Percentiles rank a stretch among this genome's conserved stretches.
Evolutionary conservation across 306 rosid species (phyloP).

Genomic region (Cucurbita pepo): DNA sequence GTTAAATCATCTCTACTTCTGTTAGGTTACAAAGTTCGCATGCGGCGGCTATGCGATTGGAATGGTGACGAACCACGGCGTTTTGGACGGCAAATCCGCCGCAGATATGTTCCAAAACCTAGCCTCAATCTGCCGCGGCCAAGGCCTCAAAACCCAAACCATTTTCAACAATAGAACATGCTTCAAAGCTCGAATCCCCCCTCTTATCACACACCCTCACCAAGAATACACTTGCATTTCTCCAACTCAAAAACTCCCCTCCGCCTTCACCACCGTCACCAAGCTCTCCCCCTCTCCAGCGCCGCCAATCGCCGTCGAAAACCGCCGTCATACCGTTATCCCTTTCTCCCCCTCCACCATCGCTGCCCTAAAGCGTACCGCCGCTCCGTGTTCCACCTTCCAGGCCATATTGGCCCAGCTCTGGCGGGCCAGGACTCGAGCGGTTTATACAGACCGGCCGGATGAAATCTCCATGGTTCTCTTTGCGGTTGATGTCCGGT

Average conservation of each 20-base stretch:
- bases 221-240: conserved; percentile 15
- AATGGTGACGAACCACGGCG: conserved; percentile 37
- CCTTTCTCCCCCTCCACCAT: conserved; percentile 20
- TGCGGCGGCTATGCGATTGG: conserved; percentile 45
- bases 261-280: conserved; percentile 6
- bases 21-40: conserved; percentile 33
- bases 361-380: conserved; percentile 8
- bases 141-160: neutral
- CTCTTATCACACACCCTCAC: conserved; percentile 30
- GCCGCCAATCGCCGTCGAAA: neutral
- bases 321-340: conserved; percentile 12
- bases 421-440: conserved; percentile 41
- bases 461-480: conserved; percentile 21
- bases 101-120: conserved; percentile 28
- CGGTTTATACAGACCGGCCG: conserved; percentile 4
- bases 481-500: conserved; percentile 32
- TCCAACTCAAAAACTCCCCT: neutral
- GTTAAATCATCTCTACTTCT: too few species aligned
- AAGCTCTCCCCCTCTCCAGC: neutral
- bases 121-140: conserved; percentile 33
- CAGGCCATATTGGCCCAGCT: conserved; percentile 33
- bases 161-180: conserved; percentile 28
- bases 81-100: conserved; percentile 27
- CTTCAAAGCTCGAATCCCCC: conserved; percentile 33
- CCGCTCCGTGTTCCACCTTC: conserved; percentile 19